Evolutionary conservation across 805 yeast genomes (phyloP).

Genomic region (Metschnikowia cerradonensis): DNA sequence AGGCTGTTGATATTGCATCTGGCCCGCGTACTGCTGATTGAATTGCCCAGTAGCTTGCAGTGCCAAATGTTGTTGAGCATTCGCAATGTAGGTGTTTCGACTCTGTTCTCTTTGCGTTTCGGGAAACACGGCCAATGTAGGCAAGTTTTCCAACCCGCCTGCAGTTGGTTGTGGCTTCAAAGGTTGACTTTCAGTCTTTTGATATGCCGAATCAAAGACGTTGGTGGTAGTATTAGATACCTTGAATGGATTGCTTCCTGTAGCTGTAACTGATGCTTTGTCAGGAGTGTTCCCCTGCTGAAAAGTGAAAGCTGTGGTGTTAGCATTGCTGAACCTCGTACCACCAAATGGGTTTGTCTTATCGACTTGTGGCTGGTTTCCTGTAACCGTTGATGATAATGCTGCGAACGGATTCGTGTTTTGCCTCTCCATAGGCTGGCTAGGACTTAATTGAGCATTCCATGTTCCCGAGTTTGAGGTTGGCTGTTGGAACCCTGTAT

Average conservation of each 20-base stretch:
- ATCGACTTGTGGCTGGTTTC: constrained; percentile 13
- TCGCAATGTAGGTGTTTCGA: constrained; percentile 30
- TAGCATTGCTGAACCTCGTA: constrained; percentile 31
- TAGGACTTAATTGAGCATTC: constrained; percentile 18
- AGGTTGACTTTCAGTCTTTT: constrained; percentile 20
- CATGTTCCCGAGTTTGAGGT: constrained; percentile 9
- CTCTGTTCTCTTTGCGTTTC: constrained; percentile 45
- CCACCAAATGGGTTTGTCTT: constrained; percentile 46
- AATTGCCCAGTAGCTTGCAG: constrained; percentile 13
- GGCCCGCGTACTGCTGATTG: constrained; percentile 8
- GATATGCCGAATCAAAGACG: constrained; percentile 25
- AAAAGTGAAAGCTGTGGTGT: constrained; percentile 17
- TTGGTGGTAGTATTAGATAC: constrained; percentile 33
- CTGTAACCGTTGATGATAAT: constrained; percentile 14
- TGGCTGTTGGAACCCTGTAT: constrained; percentile 8
- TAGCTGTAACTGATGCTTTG: constrained; percentile 31
- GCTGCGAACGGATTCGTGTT: constrained; percentile 36
- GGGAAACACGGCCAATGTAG: constrained; percentile 67
- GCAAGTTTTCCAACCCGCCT: constrained; percentile 66
- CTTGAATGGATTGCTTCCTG: constrained; percentile 64
- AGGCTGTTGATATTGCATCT: constrained; percentile 4
- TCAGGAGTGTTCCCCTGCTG: constrained; percentile 7
- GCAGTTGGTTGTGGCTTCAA: constrained; percentile 57
- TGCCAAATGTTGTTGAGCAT: constrained; percentile 30
- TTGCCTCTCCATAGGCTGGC: background rate